phyloP scores from a whole-genome alignment of 805 yeast genomes.

The Sungouiozyma intestinalis region DNA sequence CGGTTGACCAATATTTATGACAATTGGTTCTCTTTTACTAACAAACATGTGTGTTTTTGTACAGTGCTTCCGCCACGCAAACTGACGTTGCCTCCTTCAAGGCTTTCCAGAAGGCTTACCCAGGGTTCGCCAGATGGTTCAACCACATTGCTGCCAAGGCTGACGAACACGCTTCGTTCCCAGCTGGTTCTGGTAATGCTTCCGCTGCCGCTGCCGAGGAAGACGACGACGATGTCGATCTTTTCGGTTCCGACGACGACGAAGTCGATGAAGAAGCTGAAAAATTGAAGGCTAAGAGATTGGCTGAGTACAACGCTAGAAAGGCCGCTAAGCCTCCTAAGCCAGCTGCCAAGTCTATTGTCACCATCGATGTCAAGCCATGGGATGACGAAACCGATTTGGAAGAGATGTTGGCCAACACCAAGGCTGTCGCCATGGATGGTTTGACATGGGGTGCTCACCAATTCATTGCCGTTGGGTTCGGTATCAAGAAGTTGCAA shows the following conservation, averaged over 20 bases:
- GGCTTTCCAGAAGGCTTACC: conserved; percentile 87
- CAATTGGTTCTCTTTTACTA: background rate
- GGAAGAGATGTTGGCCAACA: conserved; percentile 77
- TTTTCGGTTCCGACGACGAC: conserved; percentile 89
- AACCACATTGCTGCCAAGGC: conserved; percentile 94
- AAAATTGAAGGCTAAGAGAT: conserved; percentile 92
- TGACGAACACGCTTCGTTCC: conserved; percentile 70
- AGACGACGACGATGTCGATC: conserved; percentile 85
- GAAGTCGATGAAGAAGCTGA: conserved; percentile 97
- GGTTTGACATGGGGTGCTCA: conserved; percentile 98
- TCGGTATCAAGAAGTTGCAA: conserved; percentile 99
- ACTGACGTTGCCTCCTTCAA: conserved; percentile 92
- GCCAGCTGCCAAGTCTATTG: conserved; percentile 97
- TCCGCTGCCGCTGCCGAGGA: conserved; percentile 51
- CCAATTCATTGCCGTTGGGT: conserved; percentile 95
- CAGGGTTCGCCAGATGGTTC: conserved; percentile 96
- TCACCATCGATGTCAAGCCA: conserved; percentile 96
- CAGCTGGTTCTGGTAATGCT: conserved; percentile 54
- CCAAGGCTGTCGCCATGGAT: conserved; percentile 74
- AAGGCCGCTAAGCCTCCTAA: conserved; percentile 96
- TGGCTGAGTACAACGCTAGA: conserved; percentile 95
- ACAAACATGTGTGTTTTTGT: too few relatives aligned
- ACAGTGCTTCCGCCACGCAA: conserved; percentile 80
- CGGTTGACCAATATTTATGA: background rate
- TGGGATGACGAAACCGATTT: conserved; percentile 99